A percentile compares a stretch with the other conserved stretches of the same genome.
Conservation (phyloP, 768 basidiomycete genomes). For the Piloderma croceum region DNA sequence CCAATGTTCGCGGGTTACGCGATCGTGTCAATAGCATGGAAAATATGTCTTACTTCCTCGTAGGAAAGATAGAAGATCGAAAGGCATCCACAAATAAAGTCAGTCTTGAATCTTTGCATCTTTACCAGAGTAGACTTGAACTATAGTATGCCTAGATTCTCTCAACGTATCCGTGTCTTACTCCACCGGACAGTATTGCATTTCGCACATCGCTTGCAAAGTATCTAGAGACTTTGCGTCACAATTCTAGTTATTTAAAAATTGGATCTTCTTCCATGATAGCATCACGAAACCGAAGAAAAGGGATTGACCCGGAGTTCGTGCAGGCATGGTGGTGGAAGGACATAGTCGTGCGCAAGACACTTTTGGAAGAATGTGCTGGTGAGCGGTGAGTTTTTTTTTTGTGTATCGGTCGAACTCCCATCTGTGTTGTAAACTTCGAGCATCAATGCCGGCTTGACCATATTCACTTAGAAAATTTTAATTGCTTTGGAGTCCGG, state of each 20-base stretch:
- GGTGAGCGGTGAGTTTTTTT: constrained; percentile 38
- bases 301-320: constrained; percentile 5
- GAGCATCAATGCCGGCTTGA: no score
- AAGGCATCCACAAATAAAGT: no score
- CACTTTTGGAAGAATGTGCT: constrained; percentile 48
- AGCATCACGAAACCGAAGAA: constrained; percentile 13
- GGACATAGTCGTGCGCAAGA: constrained; percentile 50
- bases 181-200: constrained; percentile 46
- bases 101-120: constrained; percentile 2
- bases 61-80: constrained; percentile 37
- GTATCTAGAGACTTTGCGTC: constrained; percentile 44
- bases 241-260: constrained; percentile 31
- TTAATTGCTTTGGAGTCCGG: no score
- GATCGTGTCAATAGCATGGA: constrained; percentile 50
- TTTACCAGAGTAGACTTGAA: neutral
- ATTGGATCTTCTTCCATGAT: constrained; percentile 10
- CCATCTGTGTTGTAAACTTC: no score
- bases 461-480: no score
- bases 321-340: constrained; percentile 49
- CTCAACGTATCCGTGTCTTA: constrained; percentile 45
- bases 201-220: constrained; percentile 48
- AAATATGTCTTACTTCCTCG: constrained; percentile 45
- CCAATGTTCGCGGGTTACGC: constrained; percentile 39
- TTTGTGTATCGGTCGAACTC: neutral
- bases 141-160: constrained; percentile 42